A percentile compares a stretch with the other conserved stretches of the same genome.
These are phyloP conservation scores for Aureobasidium sp. DNA, from an alignment of 2,329 filamentous ascomycete genomes.

Conservation along the genomic window DNA sequence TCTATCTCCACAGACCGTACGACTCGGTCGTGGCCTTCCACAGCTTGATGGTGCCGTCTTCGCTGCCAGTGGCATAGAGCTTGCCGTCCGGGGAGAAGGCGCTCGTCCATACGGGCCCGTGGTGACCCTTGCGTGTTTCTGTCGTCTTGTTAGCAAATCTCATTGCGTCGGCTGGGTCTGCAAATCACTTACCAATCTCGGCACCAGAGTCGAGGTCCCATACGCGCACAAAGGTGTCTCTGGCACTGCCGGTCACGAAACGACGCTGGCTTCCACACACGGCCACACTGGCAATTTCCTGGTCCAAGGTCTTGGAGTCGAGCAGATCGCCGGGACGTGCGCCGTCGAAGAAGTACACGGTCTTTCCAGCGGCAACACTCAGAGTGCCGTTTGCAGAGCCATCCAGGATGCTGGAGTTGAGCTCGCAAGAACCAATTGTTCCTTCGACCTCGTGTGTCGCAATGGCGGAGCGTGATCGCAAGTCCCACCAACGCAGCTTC, in stretches of 20 bases:
- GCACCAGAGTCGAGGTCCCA: slow-evolving; percentile 79
- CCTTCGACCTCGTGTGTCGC: slow-evolving; percentile 74
- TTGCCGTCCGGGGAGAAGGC: slow-evolving; percentile 93
- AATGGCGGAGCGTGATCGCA: slow-evolving; percentile 67
- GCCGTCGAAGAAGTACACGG: slow-evolving; percentile 86
- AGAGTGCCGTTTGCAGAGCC: slow-evolving; percentile 62
- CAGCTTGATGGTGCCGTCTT: slow-evolving; percentile 96
- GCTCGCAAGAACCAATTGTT: slow-evolving; percentile 84
- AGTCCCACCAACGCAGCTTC: slow-evolving; percentile 88
- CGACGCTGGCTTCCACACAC: slow-evolving; percentile 74
- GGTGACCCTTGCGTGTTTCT: slow-evolving; percentile 95
- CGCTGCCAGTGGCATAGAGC: slow-evolving; percentile 90
- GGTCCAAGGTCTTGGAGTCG: slow-evolving; percentile 71
- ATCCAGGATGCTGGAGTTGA: slow-evolving; percentile 58
- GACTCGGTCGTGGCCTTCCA: slow-evolving; percentile 62
- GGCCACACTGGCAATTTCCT: slow-evolving; percentile 85
- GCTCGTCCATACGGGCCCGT: slow-evolving; percentile 94
- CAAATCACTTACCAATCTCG: slow-evolving; percentile 57
- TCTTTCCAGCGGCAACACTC: slow-evolving; percentile 89
- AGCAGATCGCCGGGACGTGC: slow-evolving; percentile 59
- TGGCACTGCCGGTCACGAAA: slow-evolving; percentile 83
- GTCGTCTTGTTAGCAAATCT: not conserved
- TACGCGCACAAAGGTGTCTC: slow-evolving; percentile 93
- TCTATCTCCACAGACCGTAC: slow-evolving; percentile 58
- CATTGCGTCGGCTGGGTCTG: too few relatives aligned